Percentiles rank a stretch among this genome's conserved stretches.
phyloP scores from a whole-genome alignment of 192 early-diverging fungal genomes.

The Mortierella alpina region DNA sequence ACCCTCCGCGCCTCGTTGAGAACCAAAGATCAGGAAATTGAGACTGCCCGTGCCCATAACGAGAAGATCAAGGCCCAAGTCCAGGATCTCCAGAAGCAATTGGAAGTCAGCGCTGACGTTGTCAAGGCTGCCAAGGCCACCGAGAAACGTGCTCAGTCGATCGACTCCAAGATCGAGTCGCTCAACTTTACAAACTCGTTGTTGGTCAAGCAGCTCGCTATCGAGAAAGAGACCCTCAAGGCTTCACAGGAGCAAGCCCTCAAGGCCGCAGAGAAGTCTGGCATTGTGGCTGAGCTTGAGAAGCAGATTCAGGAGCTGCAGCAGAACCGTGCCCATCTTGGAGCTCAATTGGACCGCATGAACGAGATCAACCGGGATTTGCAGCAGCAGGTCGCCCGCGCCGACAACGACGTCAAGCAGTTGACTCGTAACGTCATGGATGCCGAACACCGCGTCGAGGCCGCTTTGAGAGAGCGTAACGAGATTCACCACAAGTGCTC shows the following conservation, averaged over 20 bases:
- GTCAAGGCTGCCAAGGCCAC: slow-evolving; percentile 47
- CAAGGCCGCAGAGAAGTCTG: slow-evolving; percentile 29
- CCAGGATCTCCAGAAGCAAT: slow-evolving; percentile 34
- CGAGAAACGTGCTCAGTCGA: slow-evolving; percentile 44
- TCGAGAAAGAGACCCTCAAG: slow-evolving; percentile 54
- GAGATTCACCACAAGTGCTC: slow-evolving; percentile 45
- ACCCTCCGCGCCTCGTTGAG: slow-evolving; percentile 24
- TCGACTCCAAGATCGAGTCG: slow-evolving; percentile 53
- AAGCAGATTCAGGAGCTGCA: slow-evolving; percentile 45
- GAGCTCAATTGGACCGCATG: slow-evolving; percentile 29
- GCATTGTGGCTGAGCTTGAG: slow-evolving; percentile 20
- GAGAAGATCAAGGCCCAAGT: slow-evolving; percentile 29
- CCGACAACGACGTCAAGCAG: slow-evolving; percentile 30
- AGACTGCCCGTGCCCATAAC: slow-evolving; percentile 9
- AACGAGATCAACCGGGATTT: slow-evolving; percentile 26
- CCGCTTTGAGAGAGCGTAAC: slow-evolving; percentile 39
- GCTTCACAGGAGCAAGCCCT: slow-evolving; percentile 25
- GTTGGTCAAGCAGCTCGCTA: slow-evolving; percentile 55
- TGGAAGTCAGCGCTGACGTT: slow-evolving; percentile 31
- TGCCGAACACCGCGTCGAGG: slow-evolving; percentile 46
- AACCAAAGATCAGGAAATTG: slow-evolving; percentile 26
- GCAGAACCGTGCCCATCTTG: slow-evolving; percentile 38
- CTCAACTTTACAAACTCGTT: slow-evolving; percentile 59
- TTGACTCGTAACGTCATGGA: slow-evolving; percentile 29
- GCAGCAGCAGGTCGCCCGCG: slow-evolving; percentile 35